Conservation (phyloP, 352 stramenopile genomes). For the Pythium myriotylum region DNA sequence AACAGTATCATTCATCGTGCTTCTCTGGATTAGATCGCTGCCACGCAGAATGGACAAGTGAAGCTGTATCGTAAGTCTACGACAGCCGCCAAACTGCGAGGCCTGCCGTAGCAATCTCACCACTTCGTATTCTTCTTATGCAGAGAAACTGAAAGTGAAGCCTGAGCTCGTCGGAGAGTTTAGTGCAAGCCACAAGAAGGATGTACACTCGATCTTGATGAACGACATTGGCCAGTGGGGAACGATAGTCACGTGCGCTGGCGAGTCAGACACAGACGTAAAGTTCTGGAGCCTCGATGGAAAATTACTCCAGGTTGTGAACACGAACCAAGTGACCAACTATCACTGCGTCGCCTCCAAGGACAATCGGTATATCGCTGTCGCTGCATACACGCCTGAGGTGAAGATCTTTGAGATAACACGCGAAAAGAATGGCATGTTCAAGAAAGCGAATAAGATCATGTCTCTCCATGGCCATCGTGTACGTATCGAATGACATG, state of each 20-base stretch:
- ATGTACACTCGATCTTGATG: constrained; percentile 83
- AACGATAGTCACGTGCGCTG: constrained; percentile 74
- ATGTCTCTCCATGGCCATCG: constrained; percentile 81
- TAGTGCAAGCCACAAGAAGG: constrained; percentile 62
- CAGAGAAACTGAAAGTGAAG: constrained; percentile 80
- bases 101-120: constrained; percentile 51
- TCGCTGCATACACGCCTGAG: constrained; percentile 80
- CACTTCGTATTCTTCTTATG: background rate
- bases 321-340: constrained; percentile 82
- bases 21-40: constrained; percentile 39
- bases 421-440: constrained; percentile 71
- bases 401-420: constrained; percentile 86
- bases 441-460: constrained; percentile 85
- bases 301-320: constrained; percentile 69
- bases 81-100: constrained; percentile 68
- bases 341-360: constrained; percentile 81
- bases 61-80: constrained; percentile 62
- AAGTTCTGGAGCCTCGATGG: constrained; percentile 81
- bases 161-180: constrained; percentile 72
- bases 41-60: constrained; percentile 65
- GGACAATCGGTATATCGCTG: constrained; percentile 81
- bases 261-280: constrained; percentile 72
- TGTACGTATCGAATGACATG: constrained; percentile 39
- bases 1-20: too few species aligned
- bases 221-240: constrained; percentile 83